Conservation (phyloP, 768 basidiomycete species). For the Mycena belliarum region DNA sequence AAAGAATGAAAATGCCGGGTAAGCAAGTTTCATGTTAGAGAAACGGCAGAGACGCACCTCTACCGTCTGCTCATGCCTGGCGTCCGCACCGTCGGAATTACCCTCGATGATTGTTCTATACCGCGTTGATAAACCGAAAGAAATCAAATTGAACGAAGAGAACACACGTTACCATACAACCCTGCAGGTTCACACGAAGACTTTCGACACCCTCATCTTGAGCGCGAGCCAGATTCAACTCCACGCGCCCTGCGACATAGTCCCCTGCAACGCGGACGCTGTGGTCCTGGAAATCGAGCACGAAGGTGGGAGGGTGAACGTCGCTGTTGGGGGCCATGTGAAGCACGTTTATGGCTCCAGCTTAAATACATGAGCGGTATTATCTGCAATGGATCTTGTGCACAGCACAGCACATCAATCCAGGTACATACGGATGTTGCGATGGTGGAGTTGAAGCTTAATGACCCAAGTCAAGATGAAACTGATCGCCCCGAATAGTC, state of each 20-base stretch:
- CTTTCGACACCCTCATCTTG: slow-evolving; percentile 17
- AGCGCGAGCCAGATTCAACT: slow-evolving; percentile 12
- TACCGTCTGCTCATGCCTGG: slow-evolving; percentile 7
- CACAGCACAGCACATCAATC: too few species aligned
- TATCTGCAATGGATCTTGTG: too few species aligned
- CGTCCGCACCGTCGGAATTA: slow-evolving; percentile 13
- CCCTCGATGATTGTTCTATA: slow-evolving; percentile 8
- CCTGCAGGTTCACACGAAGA: slow-evolving; percentile 4
- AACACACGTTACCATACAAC: slow-evolving; percentile 15
- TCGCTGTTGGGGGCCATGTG: slow-evolving; percentile 12
- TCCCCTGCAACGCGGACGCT: slow-evolving; percentile 16
- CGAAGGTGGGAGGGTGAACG: not conserved
- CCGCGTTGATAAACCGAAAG: not conserved
- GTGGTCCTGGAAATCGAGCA: slow-evolving; percentile 5
- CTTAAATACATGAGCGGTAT: not conserved
- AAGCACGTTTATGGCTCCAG: not conserved
- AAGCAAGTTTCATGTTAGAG: too few species aligned
- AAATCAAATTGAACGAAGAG: not conserved
- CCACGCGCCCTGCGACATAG: slow-evolving; percentile 9
- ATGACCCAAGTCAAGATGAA: too few species aligned
- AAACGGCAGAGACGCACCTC: not conserved
- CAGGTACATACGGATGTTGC: too few species aligned
- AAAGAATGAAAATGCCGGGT: not conserved
- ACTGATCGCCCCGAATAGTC: too few species aligned
- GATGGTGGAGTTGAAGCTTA: too few species aligned